phyloP scores from a whole-genome alignment of 176 grass and related monocot species.

The Oryza meyeriana region DNA sequence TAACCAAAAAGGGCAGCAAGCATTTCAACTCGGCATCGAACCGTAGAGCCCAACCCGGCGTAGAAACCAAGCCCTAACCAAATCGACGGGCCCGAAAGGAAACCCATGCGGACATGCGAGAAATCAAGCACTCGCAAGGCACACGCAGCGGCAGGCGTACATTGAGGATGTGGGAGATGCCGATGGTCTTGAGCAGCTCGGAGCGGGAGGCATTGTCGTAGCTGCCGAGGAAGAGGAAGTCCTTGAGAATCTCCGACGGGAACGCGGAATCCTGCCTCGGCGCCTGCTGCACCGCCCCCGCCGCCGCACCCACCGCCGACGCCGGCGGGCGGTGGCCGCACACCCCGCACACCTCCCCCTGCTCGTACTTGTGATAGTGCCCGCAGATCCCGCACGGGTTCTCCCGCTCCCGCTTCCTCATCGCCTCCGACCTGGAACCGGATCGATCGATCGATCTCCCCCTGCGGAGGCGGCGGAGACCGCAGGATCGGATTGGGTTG shows the following conservation, averaged over 20 bases:
- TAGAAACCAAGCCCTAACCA: neutral
- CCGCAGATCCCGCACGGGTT: constrained; percentile 95
- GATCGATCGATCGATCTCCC: neutral
- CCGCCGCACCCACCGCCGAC: neutral
- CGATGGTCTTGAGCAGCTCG: constrained; percentile 81
- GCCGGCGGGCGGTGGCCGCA: constrained; percentile 73
- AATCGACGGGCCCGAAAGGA: neutral
- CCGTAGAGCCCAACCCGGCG: neutral
- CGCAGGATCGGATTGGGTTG: neutral
- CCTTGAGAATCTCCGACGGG: constrained; percentile 71
- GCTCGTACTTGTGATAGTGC: constrained; percentile 93
- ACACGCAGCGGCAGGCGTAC: constrained; percentile 20
- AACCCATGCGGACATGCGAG: neutral
- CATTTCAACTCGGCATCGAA: constrained; percentile 5
- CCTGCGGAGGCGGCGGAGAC: too few species aligned
- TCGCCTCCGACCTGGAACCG: neutral
- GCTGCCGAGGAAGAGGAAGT: constrained; percentile 93
- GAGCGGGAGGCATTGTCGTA: constrained; percentile 91
- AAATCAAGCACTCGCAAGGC: neutral
- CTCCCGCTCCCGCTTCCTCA: constrained; percentile 96
- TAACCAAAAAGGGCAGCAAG: neutral
- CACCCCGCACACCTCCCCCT: constrained; percentile 84
- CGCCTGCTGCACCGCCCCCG: neutral
- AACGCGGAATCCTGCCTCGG: constrained; percentile 55
- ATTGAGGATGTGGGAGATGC: constrained; percentile 89